These are phyloP conservation scores for Plenodomus lindquistii DNA, from an alignment of 2,329 filamentous ascomycete genomes.

Conservation along the genomic window DNA sequence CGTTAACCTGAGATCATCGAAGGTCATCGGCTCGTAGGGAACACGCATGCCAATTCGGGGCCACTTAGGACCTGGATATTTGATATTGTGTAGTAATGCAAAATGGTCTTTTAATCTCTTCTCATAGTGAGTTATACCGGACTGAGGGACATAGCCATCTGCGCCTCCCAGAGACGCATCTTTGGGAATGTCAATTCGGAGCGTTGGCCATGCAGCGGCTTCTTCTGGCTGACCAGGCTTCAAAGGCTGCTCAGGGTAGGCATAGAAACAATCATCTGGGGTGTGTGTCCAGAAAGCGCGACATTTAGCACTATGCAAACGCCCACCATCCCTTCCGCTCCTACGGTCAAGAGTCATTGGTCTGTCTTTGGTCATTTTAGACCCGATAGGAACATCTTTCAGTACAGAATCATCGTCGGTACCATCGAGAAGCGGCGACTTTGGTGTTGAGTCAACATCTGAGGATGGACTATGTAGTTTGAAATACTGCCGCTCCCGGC, in stretches of 20 bases:
- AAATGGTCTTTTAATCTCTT: constrained; percentile 7
- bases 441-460: constrained; percentile 8
- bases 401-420: not conserved
- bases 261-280: constrained; percentile 2
- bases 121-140: too few relatives aligned
- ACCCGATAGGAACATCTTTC: not conserved
- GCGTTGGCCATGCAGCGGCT: not conserved
- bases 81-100: not conserved
- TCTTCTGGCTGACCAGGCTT: not conserved
- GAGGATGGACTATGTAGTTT: constrained; percentile 1
- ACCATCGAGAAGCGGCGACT: not conserved
- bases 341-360: too few relatives aligned
- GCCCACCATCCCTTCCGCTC: too few relatives aligned
- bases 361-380: not conserved
- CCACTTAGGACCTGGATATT: not conserved
- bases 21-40: constrained; percentile 8
- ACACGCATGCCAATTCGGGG: constrained; percentile 7
- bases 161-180: not conserved
- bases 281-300: constrained; percentile 7
- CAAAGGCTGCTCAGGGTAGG: not conserved
- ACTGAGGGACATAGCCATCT: too few relatives aligned
- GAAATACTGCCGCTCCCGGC: not conserved
- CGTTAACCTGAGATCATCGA: too few relatives aligned
- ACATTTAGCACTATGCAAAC: too few relatives aligned
- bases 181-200: not conserved